These are phyloP conservation scores for Apiospora kogelbergensis DNA, from an alignment of 2,329 filamentous ascomycete genomes.

Conservation along the genomic window DNA sequence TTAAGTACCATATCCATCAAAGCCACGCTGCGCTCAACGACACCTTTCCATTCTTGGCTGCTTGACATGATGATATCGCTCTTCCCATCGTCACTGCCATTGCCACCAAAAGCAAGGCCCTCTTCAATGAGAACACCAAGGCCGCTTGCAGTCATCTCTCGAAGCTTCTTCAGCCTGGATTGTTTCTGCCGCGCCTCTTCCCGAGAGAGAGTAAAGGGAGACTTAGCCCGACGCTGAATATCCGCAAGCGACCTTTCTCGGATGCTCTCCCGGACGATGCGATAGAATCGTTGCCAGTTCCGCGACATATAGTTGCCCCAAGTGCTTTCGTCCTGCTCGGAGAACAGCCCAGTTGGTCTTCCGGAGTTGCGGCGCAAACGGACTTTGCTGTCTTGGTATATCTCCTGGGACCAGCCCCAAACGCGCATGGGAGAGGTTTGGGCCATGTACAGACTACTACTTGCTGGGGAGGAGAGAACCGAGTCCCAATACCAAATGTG, in stretches of 20 bases:
- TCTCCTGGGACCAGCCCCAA: slow-evolving; percentile 69
- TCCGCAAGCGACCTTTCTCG: slow-evolving; percentile 69
- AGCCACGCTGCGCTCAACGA: slow-evolving; percentile 76
- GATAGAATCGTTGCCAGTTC: slow-evolving; percentile 73
- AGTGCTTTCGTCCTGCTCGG: slow-evolving; percentile 14
- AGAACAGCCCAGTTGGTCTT: slow-evolving; percentile 31
- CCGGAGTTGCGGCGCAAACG: slow-evolving; percentile 34
- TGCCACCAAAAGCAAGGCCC: slow-evolving; percentile 67
- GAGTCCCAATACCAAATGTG: slow-evolving; percentile 97
- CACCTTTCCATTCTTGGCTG: slow-evolving; percentile 61
- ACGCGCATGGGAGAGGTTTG: slow-evolving; percentile 80
- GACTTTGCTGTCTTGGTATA: slow-evolving; percentile 62
- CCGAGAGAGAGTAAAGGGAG: slow-evolving; percentile 74
- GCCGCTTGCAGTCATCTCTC: slow-evolving; percentile 80
- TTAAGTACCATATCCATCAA: slow-evolving; percentile 84
- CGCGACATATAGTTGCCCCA: slow-evolving; percentile 41
- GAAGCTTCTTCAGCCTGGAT: slow-evolving; percentile 66
- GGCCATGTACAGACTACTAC: slow-evolving; percentile 78
- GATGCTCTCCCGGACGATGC: slow-evolving; percentile 74
- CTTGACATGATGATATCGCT: slow-evolving; percentile 44
- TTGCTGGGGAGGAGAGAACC: slow-evolving; percentile 73
- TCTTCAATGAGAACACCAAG: slow-evolving; percentile 87
- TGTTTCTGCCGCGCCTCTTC: slow-evolving; percentile 76
- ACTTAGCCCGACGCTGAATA: slow-evolving; percentile 70
- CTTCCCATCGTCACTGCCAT: slow-evolving; percentile 55